Percentiles rank a stretch among this genome's conserved stretches.
Evolutionary conservation across 345 rosid genomes (phyloP).

Genomic region (Rhodamnia argentea): DNA sequence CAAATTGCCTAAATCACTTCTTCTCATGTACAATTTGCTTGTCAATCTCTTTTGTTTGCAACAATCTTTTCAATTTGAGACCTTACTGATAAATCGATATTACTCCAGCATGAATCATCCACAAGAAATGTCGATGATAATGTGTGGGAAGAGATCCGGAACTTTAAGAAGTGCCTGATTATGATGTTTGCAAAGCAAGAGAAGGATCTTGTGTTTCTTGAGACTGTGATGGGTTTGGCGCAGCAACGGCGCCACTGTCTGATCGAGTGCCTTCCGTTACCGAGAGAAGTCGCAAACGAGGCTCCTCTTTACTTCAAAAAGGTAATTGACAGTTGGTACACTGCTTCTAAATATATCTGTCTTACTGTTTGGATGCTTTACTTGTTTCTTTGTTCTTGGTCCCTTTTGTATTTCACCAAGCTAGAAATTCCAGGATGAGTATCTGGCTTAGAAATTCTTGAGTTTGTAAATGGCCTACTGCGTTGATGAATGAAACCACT

Average conservation of each 20-base stretch:
- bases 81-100: not conserved
- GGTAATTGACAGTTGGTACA: constrained; percentile 16
- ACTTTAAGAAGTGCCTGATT: constrained; percentile 86
- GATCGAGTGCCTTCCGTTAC: constrained; percentile 81
- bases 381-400: not conserved
- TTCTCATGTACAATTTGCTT: not conserved
- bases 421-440: not conserved
- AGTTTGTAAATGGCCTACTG: not conserved
- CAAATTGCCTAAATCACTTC: not conserved
- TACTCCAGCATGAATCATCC: constrained; percentile 63
- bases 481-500: not conserved
- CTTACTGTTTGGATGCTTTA: not conserved
- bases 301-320: constrained; percentile 88
- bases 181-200: constrained; percentile 87
- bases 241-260: constrained; percentile 81
- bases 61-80: not conserved
- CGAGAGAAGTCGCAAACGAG: constrained; percentile 52
- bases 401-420: not conserved
- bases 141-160: constrained; percentile 86
- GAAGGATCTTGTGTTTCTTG: constrained; percentile 73
- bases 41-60: not conserved
- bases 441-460: not conserved
- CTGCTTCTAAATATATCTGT: not conserved
- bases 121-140: constrained; percentile 64
- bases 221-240: constrained; percentile 77